phyloP scores from a whole-genome alignment of 495 filamentous ascomycete species.

The Cairneyella variabilis region DNA sequence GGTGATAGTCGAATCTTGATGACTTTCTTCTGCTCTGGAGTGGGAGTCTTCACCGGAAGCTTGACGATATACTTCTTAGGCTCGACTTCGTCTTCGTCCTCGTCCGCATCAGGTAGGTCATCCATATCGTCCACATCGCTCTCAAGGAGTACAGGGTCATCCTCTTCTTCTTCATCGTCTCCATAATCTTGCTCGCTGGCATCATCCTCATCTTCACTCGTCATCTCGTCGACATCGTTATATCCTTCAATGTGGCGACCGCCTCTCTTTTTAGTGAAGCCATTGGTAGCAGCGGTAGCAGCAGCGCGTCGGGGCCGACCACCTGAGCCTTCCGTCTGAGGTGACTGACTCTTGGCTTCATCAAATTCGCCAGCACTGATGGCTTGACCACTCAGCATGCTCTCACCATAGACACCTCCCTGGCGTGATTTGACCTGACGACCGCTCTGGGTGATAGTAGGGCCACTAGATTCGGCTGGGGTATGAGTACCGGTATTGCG shows the following conservation, averaged over 20 bases:
- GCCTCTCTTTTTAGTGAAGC: slow-evolving; percentile 34
- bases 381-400: slow-evolving; percentile 42
- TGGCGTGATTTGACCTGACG: slow-evolving; percentile 74
- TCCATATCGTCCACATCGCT: slow-evolving; percentile 59
- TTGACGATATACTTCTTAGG: slow-evolving; percentile 60
- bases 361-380: slow-evolving; percentile 22
- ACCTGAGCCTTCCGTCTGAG: slow-evolving; percentile 13
- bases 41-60: slow-evolving; percentile 43
- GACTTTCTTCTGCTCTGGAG: slow-evolving; percentile 21
- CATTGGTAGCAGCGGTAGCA: slow-evolving; percentile 30
- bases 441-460: slow-evolving; percentile 86
- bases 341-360: slow-evolving; percentile 10
- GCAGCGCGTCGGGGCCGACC: slow-evolving; percentile 24
- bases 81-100: slow-evolving; percentile 50
- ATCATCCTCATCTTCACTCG: slow-evolving; percentile 63
- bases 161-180: slow-evolving; percentile 72
- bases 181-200: slow-evolving; percentile 60
- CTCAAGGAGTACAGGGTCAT: slow-evolving; percentile 55
- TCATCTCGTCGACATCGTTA: slow-evolving; percentile 58
- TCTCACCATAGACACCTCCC: slow-evolving; percentile 77
- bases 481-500: slow-evolving; percentile 70
- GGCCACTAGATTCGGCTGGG: slow-evolving; percentile 60
- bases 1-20: slow-evolving; percentile 18
- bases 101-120: slow-evolving; percentile 42
- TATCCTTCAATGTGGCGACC: slow-evolving; percentile 41